These are phyloP conservation scores for Zea mays DNA, from an alignment of 176 grass and related monocot genomes.

Conservation along the genomic window Zm-B73-REFERENCE-NAM-5.0 NC_050097.1:223150001-223150500, in stretches of 20 bases:
- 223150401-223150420: not conserved
- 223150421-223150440: not conserved
- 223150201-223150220: not conserved
- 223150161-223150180: not conserved
- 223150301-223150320: constrained; percentile 3
- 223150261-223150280: not conserved
- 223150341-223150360: not conserved
- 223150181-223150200: not conserved
- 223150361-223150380: not conserved
- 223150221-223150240: not conserved
- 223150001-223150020: too few relatives aligned
- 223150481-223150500: not conserved
- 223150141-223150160: not conserved
- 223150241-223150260: not conserved
- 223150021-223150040: too few relatives aligned
- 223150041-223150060: too few relatives aligned
- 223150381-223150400: not conserved
- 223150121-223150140: too few relatives aligned
- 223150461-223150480: not conserved
- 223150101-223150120: too few relatives aligned
- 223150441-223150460: not conserved
- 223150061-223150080: too few relatives aligned
- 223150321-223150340: not conserved
- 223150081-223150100: too few relatives aligned
- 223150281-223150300: not conserved